A percentile compares a stretch with the other conserved stretches of the same genome.
phyloP scores from a whole-genome alignment of 805 yeast genomes.

The Suhomyces vadensis region DNA sequence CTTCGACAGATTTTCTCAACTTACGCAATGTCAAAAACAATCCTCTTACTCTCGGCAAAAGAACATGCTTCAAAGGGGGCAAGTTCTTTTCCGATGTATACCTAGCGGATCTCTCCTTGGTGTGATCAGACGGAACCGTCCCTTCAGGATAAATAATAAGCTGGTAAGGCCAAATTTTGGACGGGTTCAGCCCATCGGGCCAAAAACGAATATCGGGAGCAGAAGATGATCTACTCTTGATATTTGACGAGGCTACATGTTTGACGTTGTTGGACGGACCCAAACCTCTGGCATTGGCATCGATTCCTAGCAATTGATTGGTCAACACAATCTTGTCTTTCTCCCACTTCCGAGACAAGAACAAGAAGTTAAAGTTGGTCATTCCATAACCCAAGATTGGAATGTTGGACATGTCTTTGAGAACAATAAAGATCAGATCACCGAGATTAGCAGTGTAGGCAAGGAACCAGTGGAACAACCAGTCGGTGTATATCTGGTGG shows the following conservation, averaged over 20 bases:
- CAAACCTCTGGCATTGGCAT: conserved; percentile 57
- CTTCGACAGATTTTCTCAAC: conserved; percentile 52
- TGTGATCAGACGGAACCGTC: conserved; percentile 73
- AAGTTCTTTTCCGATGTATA: conserved; percentile 56
- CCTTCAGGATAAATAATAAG: conserved; percentile 91
- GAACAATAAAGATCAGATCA: conserved; percentile 66
- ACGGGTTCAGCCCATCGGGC: conserved; percentile 31
- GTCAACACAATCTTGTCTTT: conserved; percentile 62
- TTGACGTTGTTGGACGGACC: conserved; percentile 51
- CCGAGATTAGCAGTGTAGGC: conserved; percentile 67
- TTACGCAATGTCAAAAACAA: conserved; percentile 63
- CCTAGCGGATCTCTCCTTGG: conserved; percentile 55
- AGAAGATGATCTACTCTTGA: conserved; percentile 6
- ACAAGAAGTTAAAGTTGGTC: conserved; percentile 74
- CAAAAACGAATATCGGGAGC: conserved; percentile 19
- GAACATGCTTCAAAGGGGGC: conserved; percentile 57
- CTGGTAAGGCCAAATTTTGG: conserved; percentile 49
- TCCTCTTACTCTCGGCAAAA: conserved; percentile 86
- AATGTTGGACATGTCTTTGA: conserved; percentile 73
- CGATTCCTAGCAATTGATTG: conserved; percentile 55
- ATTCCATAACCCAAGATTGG: conserved; percentile 88
- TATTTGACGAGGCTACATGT: conserved; percentile 32
- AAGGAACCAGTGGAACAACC: conserved; percentile 90
- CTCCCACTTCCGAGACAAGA: conserved; percentile 85
- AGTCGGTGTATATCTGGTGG: conserved; percentile 92